Base-by-base conservation (phyloP, 306 rosid species). In the Hylodesmum podocarpum region DNA sequence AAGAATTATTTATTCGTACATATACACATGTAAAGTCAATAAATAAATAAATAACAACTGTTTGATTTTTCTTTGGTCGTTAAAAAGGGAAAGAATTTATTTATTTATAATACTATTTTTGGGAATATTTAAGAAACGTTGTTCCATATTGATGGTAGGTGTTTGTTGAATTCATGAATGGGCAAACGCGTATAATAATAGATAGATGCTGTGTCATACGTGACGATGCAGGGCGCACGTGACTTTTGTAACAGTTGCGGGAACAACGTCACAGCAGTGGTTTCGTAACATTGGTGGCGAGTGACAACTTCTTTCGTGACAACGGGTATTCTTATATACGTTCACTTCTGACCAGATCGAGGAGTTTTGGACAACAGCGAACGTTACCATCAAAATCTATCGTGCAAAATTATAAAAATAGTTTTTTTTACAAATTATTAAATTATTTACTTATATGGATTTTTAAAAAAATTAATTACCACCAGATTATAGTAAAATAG, bases 151-250 rank as follows among this genome's bases (percentile, higher is more conserved):
- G 5, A 16, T 43, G 49, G 49, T 14, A 4, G 19, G 4, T 1
- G 51, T 44, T 14, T 1, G 51, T 44, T 44, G 51, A 44, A 44
- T 44, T 15, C 51, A n/a, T n/a, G 77, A 69, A 18, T 58, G 29
- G 63, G 51, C 29, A 41, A 51, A 36, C 37, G 64, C 14, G 21
- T 22, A 34, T 8, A 6, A 40, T 18, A 58, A 44, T 53, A 29
- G 67, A 58, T 78, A 33, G 72, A 24, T 33, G 77, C 72, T 59
- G 55, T 4, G 78, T 71, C 83, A 79, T 8, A 19, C 4, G 47
- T 79, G 83, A 70, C 78, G 47, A 55, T 62, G 82, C 33, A 40
- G 1, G 28, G 0, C 31, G 1, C 61, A 59, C 47, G 61, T 41
- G 70, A 74, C 33, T 1, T 19, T 41, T 0, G 55, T 13, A 25